These are phyloP conservation scores for Termitomyces sp. DNA, from an alignment of 768 basidiomycete genomes.

Conservation along the genomic window DNA sequence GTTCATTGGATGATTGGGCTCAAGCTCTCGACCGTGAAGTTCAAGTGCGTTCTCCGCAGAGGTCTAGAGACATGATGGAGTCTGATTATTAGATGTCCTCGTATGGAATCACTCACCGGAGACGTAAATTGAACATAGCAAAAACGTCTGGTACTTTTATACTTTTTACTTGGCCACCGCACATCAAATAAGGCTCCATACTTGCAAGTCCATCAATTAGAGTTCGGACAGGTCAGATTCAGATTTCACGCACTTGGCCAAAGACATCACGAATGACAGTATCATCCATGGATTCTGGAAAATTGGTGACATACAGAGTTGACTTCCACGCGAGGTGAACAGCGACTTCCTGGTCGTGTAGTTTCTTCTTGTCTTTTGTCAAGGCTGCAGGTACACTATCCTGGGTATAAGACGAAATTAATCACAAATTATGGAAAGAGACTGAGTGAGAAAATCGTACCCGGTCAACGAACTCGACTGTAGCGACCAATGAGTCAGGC, in stretches of 20 bases:
- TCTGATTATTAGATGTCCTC: neutral
- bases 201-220: constrained; percentile 34
- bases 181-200: constrained; percentile 91
- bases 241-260: constrained; percentile 52
- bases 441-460: constrained; percentile 28
- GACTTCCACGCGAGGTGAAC: constrained; percentile 93
- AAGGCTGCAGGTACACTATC: constrained; percentile 82
- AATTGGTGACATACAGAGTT: constrained; percentile 95
- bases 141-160: constrained; percentile 86
- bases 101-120: constrained; percentile 53
- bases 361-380: constrained; percentile 91
- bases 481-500: constrained; percentile 62
- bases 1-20: constrained; percentile 61
- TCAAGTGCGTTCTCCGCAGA: constrained; percentile 77
- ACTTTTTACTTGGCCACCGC: constrained; percentile 98
- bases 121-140: constrained; percentile 91
- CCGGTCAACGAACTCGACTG: constrained; percentile 81
- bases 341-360: constrained; percentile 70
- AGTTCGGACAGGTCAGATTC: neutral
- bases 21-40: constrained; percentile 74
- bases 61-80: constrained; percentile 29
- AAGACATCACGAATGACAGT: constrained; percentile 72
- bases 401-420: constrained; percentile 31
- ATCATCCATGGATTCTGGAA: constrained; percentile 84
- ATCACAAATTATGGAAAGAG: neutral